A percentile compares a stretch with the other conserved stretches of the same genome.
These are phyloP conservation scores for Tarenaya hassleriana DNA, from an alignment of 345 rosid genomes.

Conservation along the genomic window DNA sequence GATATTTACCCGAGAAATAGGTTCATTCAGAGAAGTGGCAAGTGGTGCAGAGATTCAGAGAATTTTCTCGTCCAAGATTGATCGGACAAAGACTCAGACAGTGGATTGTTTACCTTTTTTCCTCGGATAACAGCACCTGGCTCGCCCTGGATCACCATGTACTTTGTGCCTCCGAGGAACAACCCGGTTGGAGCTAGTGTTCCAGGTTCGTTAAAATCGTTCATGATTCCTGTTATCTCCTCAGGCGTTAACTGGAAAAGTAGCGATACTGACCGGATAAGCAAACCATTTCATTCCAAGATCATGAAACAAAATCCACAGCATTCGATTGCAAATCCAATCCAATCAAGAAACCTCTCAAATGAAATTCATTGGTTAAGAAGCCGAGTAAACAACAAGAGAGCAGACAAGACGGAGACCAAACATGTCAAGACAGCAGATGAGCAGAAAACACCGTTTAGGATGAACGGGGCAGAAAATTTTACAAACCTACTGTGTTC, in stretches of 20 bases:
- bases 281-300: not conserved
- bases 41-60: too few species aligned
- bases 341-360: too few species aligned
- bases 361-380: too few species aligned
- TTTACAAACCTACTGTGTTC: too few species aligned
- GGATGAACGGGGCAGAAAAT: too few species aligned
- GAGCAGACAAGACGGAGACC: too few species aligned
- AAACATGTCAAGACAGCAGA: too few species aligned
- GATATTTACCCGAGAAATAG: not conserved
- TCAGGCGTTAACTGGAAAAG: slow-evolving; percentile 61
- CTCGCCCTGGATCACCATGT: slow-evolving; percentile 92
- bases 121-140: slow-evolving; percentile 84
- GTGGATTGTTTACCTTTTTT: slow-evolving; percentile 57
- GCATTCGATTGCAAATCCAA: too few species aligned
- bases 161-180: slow-evolving; percentile 59
- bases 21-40: not conserved
- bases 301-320: too few species aligned
- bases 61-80: not conserved
- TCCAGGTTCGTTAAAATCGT: slow-evolving; percentile 70
- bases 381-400: too few species aligned
- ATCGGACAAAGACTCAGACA: not conserved
- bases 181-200: slow-evolving; percentile 82
- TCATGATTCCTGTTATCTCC: slow-evolving; percentile 45
- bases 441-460: too few species aligned
- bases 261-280: slow-evolving; percentile 9